phyloP scores from a whole-genome alignment of 768 basidiomycete species.

The Arthromyces matolae region DNA sequence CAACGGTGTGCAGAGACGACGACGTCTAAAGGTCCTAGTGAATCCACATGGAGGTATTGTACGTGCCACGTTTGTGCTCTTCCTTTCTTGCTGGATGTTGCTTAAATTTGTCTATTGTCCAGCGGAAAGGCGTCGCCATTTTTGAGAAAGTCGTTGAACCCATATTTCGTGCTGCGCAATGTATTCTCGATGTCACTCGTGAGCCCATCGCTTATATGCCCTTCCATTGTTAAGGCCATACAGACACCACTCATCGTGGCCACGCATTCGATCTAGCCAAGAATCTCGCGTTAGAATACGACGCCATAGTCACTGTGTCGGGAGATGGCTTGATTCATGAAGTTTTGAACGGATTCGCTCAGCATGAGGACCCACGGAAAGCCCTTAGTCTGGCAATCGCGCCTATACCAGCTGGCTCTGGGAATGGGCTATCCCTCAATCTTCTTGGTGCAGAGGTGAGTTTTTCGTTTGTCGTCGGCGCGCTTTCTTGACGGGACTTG shows the following conservation, averaged over 20 bases:
- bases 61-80: conserved; percentile 17
- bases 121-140: conserved; percentile 60
- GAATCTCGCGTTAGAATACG: conserved; percentile 53
- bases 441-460: conserved; percentile 63
- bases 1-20: conserved; percentile 49
- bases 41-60: conserved; percentile 83
- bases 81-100: not conserved
- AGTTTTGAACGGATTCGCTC: conserved; percentile 76
- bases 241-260: conserved; percentile 60
- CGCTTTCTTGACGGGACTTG: too few relatives aligned
- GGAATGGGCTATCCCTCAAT: conserved; percentile 73
- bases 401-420: conserved; percentile 80
- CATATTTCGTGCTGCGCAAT: conserved; percentile 64
- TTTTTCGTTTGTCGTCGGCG: too few relatives aligned
- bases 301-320: conserved; percentile 71
- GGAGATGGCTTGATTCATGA: conserved; percentile 87
- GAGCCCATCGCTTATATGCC: conserved; percentile 18
- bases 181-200: conserved; percentile 61
- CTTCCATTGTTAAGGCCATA: not conserved
- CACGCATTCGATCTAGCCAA: conserved; percentile 69
- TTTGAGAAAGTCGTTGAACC: conserved; percentile 65
- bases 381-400: conserved; percentile 70
- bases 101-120: not conserved
- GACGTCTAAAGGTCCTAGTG: conserved; percentile 64
- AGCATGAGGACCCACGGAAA: conserved; percentile 52